A percentile compares a stretch with the other conserved stretches of the same genome.
Evolutionary conservation across 371 early-diverging fungal genomes (phyloP).

Genomic region (Zychaea mexicana): DNA sequence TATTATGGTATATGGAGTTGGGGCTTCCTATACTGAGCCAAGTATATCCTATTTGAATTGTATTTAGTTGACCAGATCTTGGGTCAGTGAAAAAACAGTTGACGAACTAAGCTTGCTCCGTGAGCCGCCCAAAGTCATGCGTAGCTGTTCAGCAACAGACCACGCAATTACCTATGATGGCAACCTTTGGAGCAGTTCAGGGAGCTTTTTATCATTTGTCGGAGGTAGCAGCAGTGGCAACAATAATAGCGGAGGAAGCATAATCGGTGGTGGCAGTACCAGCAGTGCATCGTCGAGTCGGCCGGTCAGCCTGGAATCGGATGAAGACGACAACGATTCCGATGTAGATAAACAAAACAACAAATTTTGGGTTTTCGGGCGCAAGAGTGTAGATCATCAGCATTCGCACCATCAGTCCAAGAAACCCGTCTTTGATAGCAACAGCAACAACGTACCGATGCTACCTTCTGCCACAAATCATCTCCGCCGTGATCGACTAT

Average conservation of each 20-base stretch:
- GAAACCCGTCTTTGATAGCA: slow-evolving; percentile 5
- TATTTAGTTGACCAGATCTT: slow-evolving; percentile 49
- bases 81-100: slow-evolving; percentile 72
- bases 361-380: slow-evolving; percentile 44
- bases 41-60: slow-evolving; percentile 24
- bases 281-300: slow-evolving; percentile 26
- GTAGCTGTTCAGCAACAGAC: slow-evolving; percentile 31
- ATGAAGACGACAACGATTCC: slow-evolving; percentile 13
- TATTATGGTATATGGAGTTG: slow-evolving; percentile 14
- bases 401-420: background rate
- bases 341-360: slow-evolving; percentile 12
- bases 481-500: slow-evolving; percentile 21
- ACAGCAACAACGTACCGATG: background rate
- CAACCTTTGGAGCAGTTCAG: slow-evolving; percentile 9
- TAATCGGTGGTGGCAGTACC: too few species aligned
- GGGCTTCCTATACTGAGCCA: background rate
- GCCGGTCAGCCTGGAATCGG: slow-evolving; percentile 40
- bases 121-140: slow-evolving; percentile 61
- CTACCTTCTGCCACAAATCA: background rate
- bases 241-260: too few species aligned
- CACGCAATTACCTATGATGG: slow-evolving; percentile 3
- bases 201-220: slow-evolving; percentile 27
- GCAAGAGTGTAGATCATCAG: slow-evolving; percentile 39
- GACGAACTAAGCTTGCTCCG: slow-evolving; percentile 72
- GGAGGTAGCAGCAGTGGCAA: slow-evolving; percentile 21